These are phyloP conservation scores for Acephala macrosclerotiorum DNA, from an alignment of 2,329 filamentous ascomycete genomes.

Conservation along the genomic window DNA sequence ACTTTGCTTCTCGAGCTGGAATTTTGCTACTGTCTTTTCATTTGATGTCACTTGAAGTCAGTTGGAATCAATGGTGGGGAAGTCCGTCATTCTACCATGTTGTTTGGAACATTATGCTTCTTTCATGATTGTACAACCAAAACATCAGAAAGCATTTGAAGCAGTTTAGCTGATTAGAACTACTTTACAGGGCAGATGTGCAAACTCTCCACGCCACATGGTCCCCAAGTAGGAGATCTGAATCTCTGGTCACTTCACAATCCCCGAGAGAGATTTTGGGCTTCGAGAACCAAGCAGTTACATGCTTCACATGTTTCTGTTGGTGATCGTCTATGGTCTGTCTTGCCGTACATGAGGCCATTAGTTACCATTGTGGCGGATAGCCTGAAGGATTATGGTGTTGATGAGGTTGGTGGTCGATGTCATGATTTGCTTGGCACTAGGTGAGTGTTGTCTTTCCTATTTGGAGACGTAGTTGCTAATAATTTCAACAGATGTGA, in stretches of 20 bases:
- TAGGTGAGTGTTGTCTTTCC: no score
- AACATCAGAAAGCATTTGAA: no score
- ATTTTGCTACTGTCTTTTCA: neutral
- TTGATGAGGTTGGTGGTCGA: slow-evolving; percentile 68
- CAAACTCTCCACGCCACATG: slow-evolving; percentile 76
- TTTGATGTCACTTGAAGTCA: slow-evolving; percentile 2
- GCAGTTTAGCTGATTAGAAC: no score
- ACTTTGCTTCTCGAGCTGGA: neutral
- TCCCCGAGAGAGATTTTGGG: slow-evolving; percentile 84
- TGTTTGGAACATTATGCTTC: no score
- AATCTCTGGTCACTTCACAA: slow-evolving; percentile 84
- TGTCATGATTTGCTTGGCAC: slow-evolving; percentile 85
- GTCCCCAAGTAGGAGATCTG: slow-evolving; percentile 81
- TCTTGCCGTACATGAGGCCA: slow-evolving; percentile 78
- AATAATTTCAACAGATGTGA: slow-evolving; percentile 66
- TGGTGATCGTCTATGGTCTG: slow-evolving; percentile 79
- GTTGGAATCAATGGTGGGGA: no score
- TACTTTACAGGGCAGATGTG: slow-evolving; percentile 65
- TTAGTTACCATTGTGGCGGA: slow-evolving; percentile 76
- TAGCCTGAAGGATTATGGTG: slow-evolving; percentile 67
- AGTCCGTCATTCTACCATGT: no score
- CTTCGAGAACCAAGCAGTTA: slow-evolving; percentile 78
- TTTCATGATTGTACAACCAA: no score
- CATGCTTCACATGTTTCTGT: slow-evolving; percentile 77
- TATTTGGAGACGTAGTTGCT: no score